Conservation (phyloP, 2,329 filamentous ascomycete species). For the Nemania diffusa region DNA sequence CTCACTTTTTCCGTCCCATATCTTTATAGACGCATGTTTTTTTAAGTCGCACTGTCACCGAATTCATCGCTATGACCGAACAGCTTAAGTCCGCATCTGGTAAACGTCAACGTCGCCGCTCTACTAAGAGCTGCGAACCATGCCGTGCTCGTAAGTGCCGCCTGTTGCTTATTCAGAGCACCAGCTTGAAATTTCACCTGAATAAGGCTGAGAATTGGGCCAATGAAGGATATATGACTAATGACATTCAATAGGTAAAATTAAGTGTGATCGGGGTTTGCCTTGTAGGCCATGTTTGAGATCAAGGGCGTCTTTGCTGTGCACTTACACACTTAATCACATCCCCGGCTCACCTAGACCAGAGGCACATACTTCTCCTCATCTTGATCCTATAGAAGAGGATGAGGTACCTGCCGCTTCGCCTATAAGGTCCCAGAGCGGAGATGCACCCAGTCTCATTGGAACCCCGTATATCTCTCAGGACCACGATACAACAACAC, state of each 20-base stretch:
- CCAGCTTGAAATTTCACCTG: neutral
- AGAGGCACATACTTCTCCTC: neutral
- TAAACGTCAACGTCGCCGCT: constrained; percentile 34
- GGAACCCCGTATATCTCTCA: neutral
- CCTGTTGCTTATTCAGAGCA: neutral
- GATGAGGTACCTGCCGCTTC: neutral
- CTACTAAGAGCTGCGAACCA: constrained; percentile 38
- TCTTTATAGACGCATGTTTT: neutral
- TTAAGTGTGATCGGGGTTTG: constrained; percentile 36
- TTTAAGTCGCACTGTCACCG: constrained; percentile 5
- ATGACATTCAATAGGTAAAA: constrained; percentile 26
- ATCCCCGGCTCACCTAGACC: constrained; percentile 3
- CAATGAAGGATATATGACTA: neutral
- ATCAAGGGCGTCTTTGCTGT: constrained; percentile 34
- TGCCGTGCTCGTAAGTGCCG: constrained; percentile 35
- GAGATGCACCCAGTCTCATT: neutral
- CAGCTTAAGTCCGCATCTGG: constrained; percentile 31
- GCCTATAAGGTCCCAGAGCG: constrained; percentile 7
- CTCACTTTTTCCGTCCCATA: neutral
- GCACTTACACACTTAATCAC: constrained; percentile 31
- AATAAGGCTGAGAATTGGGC: neutral
- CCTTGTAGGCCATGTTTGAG: constrained; percentile 36
- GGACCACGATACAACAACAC: neutral
- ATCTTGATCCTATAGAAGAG: neutral
- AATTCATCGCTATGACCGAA: constrained; percentile 31